Evolutionary conservation across 345 rosid genomes (phyloP).

Genomic region (Sonneratia caseolaris): DNA sequence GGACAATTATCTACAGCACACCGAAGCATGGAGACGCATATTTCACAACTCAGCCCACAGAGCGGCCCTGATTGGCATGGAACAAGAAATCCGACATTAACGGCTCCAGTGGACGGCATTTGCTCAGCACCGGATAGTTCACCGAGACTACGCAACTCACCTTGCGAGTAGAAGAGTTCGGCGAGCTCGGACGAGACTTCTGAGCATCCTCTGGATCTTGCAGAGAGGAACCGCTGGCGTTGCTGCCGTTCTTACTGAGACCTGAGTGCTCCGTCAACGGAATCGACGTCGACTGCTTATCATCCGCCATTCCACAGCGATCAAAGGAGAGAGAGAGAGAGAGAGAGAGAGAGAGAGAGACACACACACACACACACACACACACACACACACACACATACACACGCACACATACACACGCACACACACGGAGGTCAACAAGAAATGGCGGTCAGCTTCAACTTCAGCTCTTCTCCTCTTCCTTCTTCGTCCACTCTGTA

Average conservation of each 20-base stretch:
- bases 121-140: neutral
- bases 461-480: neutral
- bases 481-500: neutral
- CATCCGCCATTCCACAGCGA: conserved; percentile 14
- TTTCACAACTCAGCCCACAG: neutral
- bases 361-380: too few species aligned
- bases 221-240: conserved; percentile 7
- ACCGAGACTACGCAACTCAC: conserved; percentile 13
- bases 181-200: conserved; percentile 59
- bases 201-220: conserved; percentile 42
- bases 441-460: conserved; percentile 1
- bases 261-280: conserved; percentile 18
- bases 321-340: neutral
- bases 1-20: neutral
- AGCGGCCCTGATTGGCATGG: neutral
- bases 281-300: conserved; percentile 17
- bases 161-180: conserved; percentile 76
- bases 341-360: neutral
- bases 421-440: neutral
- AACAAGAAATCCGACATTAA: neutral
- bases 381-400: too few species aligned
- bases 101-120: neutral
- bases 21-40: neutral
- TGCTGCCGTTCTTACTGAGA: conserved; percentile 4
- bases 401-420: too few species aligned